These are phyloP conservation scores for Cercospora nicotianae DNA, from an alignment of 2,329 filamentous ascomycete genomes.

Conservation along the genomic window DNA sequence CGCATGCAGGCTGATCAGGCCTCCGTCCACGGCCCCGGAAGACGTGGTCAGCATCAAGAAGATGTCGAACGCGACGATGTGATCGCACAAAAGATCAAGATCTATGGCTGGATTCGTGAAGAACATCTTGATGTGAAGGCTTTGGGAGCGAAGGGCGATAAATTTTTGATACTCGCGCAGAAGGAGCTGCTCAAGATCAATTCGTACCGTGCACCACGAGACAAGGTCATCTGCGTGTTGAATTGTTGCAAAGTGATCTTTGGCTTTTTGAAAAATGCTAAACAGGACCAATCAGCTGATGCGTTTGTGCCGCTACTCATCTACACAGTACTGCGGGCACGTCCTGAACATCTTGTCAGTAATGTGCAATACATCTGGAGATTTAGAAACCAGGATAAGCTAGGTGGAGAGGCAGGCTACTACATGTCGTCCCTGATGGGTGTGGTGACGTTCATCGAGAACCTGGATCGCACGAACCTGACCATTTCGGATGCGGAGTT, in stretches of 20 bases:
- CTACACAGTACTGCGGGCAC: conserved; percentile 90
- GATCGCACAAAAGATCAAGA: conserved; percentile 93
- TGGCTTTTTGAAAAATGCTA: conserved; percentile 85
- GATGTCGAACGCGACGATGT: conserved; percentile 96
- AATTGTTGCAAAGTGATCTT: conserved; percentile 99
- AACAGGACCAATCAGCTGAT: conserved; percentile 92
- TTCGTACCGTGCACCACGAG: conserved; percentile 90
- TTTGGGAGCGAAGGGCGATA: conserved; percentile 79
- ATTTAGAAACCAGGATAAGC: conserved; percentile 95
- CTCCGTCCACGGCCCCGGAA: conserved; percentile 67
- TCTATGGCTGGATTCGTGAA: conserved; percentile 92
- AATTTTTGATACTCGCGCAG: conserved; percentile 85
- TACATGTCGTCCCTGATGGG: conserved; percentile 96
- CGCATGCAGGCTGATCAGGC: conserved; percentile 40
- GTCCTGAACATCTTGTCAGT: conserved; percentile 91
- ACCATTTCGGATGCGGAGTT: conserved; percentile 96
- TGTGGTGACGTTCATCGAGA: conserved; percentile 94
- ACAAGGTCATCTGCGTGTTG: conserved; percentile 97
- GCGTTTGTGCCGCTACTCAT: conserved; percentile 94
- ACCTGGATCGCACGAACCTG: conserved; percentile 86
- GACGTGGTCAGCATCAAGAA: conserved; percentile 93
- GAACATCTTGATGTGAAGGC: conserved; percentile 90
- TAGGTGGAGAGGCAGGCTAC: conserved; percentile 96
- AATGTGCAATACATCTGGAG: conserved; percentile 98
- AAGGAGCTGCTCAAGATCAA: conserved; percentile 96